Conservation (phyloP, 768 basidiomycete genomes). For the Pleurotus sapidus region DNA sequence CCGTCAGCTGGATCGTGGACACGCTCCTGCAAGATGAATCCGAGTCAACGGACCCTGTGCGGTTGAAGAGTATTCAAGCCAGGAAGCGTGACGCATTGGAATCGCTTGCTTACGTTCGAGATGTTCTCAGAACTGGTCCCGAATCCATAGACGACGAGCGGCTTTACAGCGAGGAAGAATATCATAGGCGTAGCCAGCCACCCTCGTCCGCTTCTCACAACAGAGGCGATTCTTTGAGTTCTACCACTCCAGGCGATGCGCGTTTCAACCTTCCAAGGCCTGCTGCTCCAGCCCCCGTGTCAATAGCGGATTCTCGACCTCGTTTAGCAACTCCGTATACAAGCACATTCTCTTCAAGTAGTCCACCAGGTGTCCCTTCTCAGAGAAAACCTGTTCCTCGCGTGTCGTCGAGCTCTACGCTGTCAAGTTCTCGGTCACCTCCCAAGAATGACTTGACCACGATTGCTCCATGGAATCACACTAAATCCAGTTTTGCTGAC, state of each 20-base stretch:
- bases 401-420: not conserved
- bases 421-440: constrained; percentile 7
- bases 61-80: constrained; percentile 25
- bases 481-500: constrained; percentile 45
- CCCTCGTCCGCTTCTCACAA: not conserved
- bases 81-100: constrained; percentile 68
- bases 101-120: constrained; percentile 73
- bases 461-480: constrained; percentile 58
- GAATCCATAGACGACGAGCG: constrained; percentile 63
- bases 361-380: too few species aligned
- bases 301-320: constrained; percentile 35
- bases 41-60: constrained; percentile 35
- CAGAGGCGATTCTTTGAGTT: not conserved
- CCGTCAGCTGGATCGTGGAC: constrained; percentile 74
- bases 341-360: not conserved
- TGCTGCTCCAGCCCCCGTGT: constrained; percentile 26
- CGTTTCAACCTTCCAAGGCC: constrained; percentile 27
- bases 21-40: constrained; percentile 57
- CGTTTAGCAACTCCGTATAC: constrained; percentile 19
- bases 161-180: constrained; percentile 52
- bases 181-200: constrained; percentile 18
- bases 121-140: constrained; percentile 57
- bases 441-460: constrained; percentile 3
- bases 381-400: not conserved
- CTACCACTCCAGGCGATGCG: constrained; percentile 7